Evolutionary conservation across 495 filamentous ascomycete species (phyloP), one percentile per base, ranked within the genome.

Genomic region (Hypoxylon cercidicola): DNA sequence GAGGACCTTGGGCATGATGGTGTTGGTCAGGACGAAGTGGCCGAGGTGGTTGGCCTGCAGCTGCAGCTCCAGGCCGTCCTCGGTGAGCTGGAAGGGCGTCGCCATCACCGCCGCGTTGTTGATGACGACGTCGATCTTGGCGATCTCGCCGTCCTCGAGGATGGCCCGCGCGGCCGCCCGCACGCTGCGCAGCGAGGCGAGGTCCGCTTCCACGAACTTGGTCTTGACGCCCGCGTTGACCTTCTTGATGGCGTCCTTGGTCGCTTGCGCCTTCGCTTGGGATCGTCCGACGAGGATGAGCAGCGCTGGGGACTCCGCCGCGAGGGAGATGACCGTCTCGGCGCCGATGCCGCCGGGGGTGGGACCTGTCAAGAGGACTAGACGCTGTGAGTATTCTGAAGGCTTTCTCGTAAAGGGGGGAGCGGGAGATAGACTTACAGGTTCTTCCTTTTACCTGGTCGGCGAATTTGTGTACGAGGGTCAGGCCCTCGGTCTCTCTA

Each of bases 81-180:
- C 86, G 0, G 75, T 75, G 21, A 69, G 47, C 56, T 69, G 44
- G 30, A 79, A 70, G 16, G 79, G 79, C 5, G 72, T 64, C 4
- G 72, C 79, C 88, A 90, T 90, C 52, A 90, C 81, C 4, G 84
- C 89, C 11, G 89, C 88, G 70, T 89, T 91, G 76, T 91, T 88
- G 72, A 91, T 85, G 3, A 90, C 66, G 21, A 89, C 83, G 71
- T 91, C 85, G 37, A 91, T 79, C 34, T 84, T 74, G 41, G 80
- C 64, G 32, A 86, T 84, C 40, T 81, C 72, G 46, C 72, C 25
- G 55, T 80, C 72, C 32, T 60, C 50, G 37, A 77, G 69, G 77
- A 87, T 79, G 48, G 69, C 55, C 21, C 74, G 70, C 18, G 81
- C 82, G 2, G 86, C 86, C 20, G 75, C 72, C n/a, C 82, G 75